Conservation (phyloP, 2,329 filamentous ascomycete species). For the Aspergillus sp. region DNA sequence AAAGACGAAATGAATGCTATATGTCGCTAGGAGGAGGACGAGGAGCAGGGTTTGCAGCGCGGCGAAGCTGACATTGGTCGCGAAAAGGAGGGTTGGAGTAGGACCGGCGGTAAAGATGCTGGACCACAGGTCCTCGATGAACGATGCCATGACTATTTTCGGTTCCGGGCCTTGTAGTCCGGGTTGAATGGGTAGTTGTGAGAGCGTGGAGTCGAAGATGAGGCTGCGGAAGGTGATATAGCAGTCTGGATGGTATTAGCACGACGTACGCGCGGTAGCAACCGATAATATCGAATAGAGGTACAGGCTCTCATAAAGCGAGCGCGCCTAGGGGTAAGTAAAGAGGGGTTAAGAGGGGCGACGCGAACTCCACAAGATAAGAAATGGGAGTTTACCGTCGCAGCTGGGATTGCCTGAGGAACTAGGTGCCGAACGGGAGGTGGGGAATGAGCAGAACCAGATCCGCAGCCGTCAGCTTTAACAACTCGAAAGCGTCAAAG, state of each 20-base stretch:
- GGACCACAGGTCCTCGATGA: conserved; percentile 79
- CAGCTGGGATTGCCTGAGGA: neutral
- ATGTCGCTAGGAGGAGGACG: conserved; percentile 75
- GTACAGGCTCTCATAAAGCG: neutral
- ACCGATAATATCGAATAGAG: neutral
- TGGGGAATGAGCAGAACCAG: neutral
- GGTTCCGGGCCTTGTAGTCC: neutral
- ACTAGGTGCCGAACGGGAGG: neutral
- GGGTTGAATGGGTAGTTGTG: neutral
- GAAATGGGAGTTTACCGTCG: neutral
- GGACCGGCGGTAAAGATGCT: conserved; percentile 93
- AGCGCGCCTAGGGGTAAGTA: neutral
- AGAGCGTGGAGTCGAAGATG: neutral
- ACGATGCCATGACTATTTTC: conserved; percentile 49
- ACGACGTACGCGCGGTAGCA: neutral
- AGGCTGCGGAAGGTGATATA: neutral
- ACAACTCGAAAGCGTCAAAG: neutral
- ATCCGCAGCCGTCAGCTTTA: neutral
- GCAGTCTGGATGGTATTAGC: neutral
- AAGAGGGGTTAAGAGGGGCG: neutral
- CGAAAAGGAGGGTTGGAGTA: conserved; percentile 83
- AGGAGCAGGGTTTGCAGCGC: conserved; percentile 80
- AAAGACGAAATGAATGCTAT: conserved; percentile 85
- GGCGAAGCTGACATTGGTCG: conserved; percentile 88
- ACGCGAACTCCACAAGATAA: neutral